These are phyloP conservation scores for Vanrija sp. DNA, from an alignment of 1,284 basidiomycete species.

Conservation along the genomic window DNA sequence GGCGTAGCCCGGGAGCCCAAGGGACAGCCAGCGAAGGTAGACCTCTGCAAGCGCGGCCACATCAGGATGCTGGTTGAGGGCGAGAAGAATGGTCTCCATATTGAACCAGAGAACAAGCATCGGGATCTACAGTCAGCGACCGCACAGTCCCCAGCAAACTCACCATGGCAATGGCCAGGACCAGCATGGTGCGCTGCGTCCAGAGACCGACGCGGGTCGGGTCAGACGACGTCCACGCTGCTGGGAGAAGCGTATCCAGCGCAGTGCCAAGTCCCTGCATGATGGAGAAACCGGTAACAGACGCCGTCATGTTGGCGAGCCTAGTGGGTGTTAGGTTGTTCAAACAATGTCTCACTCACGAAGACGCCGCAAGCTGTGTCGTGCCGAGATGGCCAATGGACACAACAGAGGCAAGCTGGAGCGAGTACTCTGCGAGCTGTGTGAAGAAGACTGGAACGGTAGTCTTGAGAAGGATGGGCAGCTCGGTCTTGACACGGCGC, in stretches of 20 bases:
- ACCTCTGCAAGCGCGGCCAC: constrained; percentile 72
- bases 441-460: constrained; percentile 46
- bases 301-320: constrained; percentile 18
- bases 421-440: constrained; percentile 49
- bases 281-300: constrained; percentile 62
- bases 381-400: constrained; percentile 80
- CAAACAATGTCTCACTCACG: constrained; percentile 33
- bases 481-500: constrained; percentile 19
- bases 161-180: constrained; percentile 56
- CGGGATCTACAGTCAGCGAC: constrained; percentile 29
- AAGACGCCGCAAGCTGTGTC: constrained; percentile 66
- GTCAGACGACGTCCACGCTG: constrained; percentile 81
- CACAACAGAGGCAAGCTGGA: constrained; percentile 55
- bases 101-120: constrained; percentile 64
- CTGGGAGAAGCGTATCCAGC: constrained; percentile 83
- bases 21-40: constrained; percentile 71
- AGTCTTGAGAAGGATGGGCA: constrained; percentile 36
- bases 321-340: background rate
- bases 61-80: constrained; percentile 74
- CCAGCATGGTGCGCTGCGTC: constrained; percentile 77
- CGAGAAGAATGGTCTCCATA: constrained; percentile 70
- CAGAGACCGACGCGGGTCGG: constrained; percentile 83
- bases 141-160: constrained; percentile 32
- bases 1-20: constrained; percentile 81
- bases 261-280: constrained; percentile 81